Base-by-base conservation (phyloP, 768 basidiomycete genomes). In the Kwoniella sp. region DNA sequence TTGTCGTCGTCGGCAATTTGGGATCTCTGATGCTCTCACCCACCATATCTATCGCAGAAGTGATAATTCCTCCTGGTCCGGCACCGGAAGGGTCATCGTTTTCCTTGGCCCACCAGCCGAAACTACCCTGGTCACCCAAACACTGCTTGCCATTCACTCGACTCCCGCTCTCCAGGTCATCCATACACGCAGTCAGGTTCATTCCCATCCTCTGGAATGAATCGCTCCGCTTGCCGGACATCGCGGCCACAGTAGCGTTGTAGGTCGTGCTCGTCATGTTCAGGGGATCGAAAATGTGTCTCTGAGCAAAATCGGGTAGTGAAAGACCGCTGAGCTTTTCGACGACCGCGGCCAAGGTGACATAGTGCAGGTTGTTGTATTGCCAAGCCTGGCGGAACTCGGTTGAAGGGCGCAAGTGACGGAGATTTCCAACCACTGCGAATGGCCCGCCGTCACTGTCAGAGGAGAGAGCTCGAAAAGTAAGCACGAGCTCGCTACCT, bases 311-410 rank as follows among this genome's bases (percentile, higher is more conserved):
- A 1, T 64, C 58, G 5, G 52, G 47, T 28, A 73, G 73, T 0
- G 66, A 23, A 1, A 62, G 47, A 0, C 62, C 64, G 13, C 73
- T 66, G 38, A 76, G 60, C 11, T 34, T 50, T 34, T 64, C 25
- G 17, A 76, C 59, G 7, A 81, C 58, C 28, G 70, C 48, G 4
- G 70, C 66, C 1, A 74, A 34, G 22, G 65, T 48, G 1, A 66
- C 50, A 58, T 73, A 79, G 34, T 65, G 65, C 11, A 67, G 38
- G 57, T 81, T 81, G 60, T 71, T 71, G 72, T 81, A 81, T 52
- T 78, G 78, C 63, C 58, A 71, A 13, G 41, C 15, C 55, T 71
- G 50, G 0, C 77, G 70, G 22, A 79, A 54, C 45, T 72, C 68
- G 15, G 71, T 55, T 0, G 79, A 79, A 7, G 76, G 74, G 4